Evolutionary conservation across 768 basidiomycete genomes (phyloP).

Genomic region (Tulasnella sp.): DNA sequence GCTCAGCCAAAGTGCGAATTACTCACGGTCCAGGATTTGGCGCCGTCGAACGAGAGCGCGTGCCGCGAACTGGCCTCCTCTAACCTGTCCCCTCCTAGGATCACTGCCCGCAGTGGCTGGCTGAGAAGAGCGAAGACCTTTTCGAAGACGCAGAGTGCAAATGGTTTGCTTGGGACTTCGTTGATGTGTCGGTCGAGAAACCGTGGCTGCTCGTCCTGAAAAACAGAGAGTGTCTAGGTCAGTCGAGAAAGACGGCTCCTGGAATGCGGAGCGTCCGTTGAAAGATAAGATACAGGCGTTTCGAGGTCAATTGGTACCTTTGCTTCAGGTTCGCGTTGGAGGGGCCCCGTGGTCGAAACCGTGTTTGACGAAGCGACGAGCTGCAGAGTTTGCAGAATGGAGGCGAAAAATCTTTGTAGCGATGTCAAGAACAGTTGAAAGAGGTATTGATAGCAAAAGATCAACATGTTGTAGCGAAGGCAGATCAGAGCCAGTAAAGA

Average conservation of each 20-base stretch:
- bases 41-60: slow-evolving; percentile 5
- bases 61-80: slow-evolving; percentile 27
- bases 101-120: slow-evolving; percentile 10
- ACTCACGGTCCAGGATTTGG: slow-evolving; percentile 21
- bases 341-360: not conserved
- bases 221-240: no score
- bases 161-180: slow-evolving; percentile 17
- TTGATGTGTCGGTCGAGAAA: slow-evolving; percentile 22
- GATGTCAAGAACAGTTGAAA: not conserved
- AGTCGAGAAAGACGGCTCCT: no score
- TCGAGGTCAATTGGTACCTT: not conserved
- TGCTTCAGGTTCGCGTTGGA: not conserved
- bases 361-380: not conserved
- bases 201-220: slow-evolving; percentile 8
- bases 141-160: slow-evolving; percentile 16
- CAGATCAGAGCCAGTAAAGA: no score
- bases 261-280: no score
- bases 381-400: not conserved
- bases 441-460: not conserved
- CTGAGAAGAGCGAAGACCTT: slow-evolving; percentile 22
- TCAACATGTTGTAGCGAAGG: no score
- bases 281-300: not conserved
- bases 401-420: not conserved
- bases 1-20: slow-evolving; percentile 4
- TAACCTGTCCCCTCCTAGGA: slow-evolving; percentile 24